phyloP scores from a whole-genome alignment of 2,329 filamentous ascomycete species.

The Alternaria sp. region DNA sequence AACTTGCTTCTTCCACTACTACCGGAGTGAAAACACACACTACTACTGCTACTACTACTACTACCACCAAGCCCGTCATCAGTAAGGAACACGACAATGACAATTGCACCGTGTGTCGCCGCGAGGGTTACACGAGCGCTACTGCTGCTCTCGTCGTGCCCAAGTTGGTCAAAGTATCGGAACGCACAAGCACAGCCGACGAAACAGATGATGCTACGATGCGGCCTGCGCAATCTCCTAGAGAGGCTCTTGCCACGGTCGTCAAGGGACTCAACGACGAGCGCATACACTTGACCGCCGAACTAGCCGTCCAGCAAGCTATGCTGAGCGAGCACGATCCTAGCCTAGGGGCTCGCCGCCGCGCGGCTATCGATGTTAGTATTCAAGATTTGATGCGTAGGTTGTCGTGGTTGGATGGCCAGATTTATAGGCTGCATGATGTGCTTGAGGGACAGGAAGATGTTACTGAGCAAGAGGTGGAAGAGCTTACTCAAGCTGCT shows the following conservation, averaged over 20 bases:
- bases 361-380: conserved; percentile 66
- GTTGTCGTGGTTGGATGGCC: conserved; percentile 72
- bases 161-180: conserved; percentile 60
- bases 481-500: conserved; percentile 45
- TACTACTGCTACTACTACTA: too few relatives aligned
- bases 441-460: conserved; percentile 80
- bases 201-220: conserved; percentile 67
- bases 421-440: conserved; percentile 82
- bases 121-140: conserved; percentile 48
- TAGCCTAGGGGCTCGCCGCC: conserved; percentile 55
- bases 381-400: conserved; percentile 70
- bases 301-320: conserved; percentile 68
- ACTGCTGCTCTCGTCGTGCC: conserved; percentile 54
- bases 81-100: conserved; percentile 60
- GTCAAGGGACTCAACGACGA: conserved; percentile 86
- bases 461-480: conserved; percentile 51
- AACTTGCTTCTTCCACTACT: conserved; percentile 50
- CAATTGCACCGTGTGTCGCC: conserved; percentile 67
- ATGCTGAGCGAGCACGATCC: conserved; percentile 69
- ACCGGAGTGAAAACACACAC: too few relatives aligned
- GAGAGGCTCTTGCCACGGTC: conserved; percentile 78
- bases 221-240: conserved; percentile 71
- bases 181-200: conserved; percentile 48
- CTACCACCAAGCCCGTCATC: not conserved
- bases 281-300: conserved; percentile 76